Conservation (phyloP, 306 rosid species). For the Geum urbanum region DNA sequence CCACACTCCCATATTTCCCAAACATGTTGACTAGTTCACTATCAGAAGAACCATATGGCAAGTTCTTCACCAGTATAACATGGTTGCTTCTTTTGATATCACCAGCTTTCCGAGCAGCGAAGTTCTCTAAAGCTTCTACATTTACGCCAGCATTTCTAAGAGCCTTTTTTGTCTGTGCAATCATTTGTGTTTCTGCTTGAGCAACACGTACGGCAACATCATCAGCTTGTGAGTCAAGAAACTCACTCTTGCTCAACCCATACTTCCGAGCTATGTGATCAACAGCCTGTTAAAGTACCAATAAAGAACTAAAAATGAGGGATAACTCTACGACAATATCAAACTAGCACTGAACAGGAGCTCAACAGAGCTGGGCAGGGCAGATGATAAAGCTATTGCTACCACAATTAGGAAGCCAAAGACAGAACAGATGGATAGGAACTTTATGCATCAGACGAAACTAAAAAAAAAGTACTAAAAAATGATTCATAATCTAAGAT, state of each 20-base stretch:
- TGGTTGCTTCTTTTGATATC: slow-evolving; percentile 85
- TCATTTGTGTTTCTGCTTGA: slow-evolving; percentile 85
- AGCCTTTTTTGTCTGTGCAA: slow-evolving; percentile 77
- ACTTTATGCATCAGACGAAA: background rate
- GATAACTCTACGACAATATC: background rate
- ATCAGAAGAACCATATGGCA: slow-evolving; percentile 87
- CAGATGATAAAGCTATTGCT: background rate
- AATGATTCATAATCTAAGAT: background rate
- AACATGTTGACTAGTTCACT: slow-evolving; percentile 74
- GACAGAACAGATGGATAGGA: background rate
- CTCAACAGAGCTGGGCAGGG: background rate
- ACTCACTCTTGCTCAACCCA: slow-evolving; percentile 79
- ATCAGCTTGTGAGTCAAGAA: slow-evolving; percentile 75
- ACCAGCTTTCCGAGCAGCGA: slow-evolving; percentile 55
- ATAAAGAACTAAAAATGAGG: slow-evolving; percentile 12
- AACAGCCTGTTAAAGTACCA: slow-evolving; percentile 48
- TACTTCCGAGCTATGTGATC: slow-evolving; percentile 76
- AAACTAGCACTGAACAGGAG: background rate
- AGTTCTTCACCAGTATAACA: slow-evolving; percentile 78
- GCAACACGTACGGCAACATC: slow-evolving; percentile 86
- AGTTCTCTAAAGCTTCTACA: slow-evolving; percentile 67
- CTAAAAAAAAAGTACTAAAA: background rate
- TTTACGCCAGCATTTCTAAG: slow-evolving; percentile 78
- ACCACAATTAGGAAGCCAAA: background rate
- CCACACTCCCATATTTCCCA: slow-evolving; percentile 80